These are phyloP conservation scores for Petunia secreta DNA, from an alignment of 257 asterid species.

Conservation along the genomic window DNA sequence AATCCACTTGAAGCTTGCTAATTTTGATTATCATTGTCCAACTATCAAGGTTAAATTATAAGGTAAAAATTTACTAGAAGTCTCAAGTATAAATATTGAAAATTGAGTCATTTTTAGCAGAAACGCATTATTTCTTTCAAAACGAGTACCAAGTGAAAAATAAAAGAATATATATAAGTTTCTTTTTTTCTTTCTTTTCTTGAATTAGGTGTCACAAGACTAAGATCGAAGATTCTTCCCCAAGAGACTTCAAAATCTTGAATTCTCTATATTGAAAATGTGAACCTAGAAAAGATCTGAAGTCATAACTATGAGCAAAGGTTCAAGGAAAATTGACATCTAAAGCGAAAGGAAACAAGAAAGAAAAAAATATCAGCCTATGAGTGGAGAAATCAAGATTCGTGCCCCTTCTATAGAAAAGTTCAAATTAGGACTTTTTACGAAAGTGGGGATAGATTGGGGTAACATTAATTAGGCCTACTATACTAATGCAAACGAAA, in stretches of 20 bases:
- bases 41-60: too few species aligned
- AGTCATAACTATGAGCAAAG: not conserved
- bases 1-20: not conserved
- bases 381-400: not conserved
- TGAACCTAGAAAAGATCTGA: slow-evolving; percentile 11
- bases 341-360: too few species aligned
- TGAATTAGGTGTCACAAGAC: not conserved
- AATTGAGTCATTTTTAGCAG: too few species aligned
- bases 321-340: slow-evolving; percentile 33
- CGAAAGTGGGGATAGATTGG: not conserved
- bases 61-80: too few species aligned
- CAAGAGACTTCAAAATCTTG: slow-evolving; percentile 22
- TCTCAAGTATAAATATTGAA: too few species aligned
- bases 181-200: not conserved
- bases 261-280: not conserved
- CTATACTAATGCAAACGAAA: not conserved
- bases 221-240: slow-evolving; percentile 14
- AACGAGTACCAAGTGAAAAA: too few species aligned
- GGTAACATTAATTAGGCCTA: slow-evolving; percentile 21
- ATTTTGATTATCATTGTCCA: too few species aligned
- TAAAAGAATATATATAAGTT: too few species aligned
- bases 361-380: not conserved
- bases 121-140: too few species aligned
- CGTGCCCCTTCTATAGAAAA: slow-evolving; percentile 18
- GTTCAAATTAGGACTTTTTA: slow-evolving; percentile 38